Evolutionary conservation across 2,329 filamentous ascomycete species (phyloP).

Genomic region (Tolypocladium pustulatum): DNA sequence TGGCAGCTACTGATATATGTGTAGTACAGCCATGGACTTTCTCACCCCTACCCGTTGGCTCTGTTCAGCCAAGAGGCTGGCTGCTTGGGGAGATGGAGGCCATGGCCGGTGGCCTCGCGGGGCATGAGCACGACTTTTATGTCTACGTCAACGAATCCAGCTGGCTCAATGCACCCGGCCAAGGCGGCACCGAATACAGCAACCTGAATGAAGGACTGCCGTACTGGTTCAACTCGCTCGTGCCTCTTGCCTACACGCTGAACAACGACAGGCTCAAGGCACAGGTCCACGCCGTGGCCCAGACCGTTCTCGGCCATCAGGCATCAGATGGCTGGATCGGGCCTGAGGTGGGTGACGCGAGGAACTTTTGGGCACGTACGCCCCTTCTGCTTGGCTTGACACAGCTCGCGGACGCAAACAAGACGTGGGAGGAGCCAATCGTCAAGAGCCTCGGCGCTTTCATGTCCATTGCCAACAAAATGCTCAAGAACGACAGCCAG

Average conservation of each 20-base stretch:
- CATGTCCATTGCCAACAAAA: slow-evolving; percentile 36
- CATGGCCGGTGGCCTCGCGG: slow-evolving; percentile 39
- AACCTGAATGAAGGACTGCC: slow-evolving; percentile 44
- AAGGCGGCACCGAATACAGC: slow-evolving; percentile 41
- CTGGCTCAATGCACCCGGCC: slow-evolving; percentile 25
- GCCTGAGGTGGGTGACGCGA: slow-evolving; percentile 14
- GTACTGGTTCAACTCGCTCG: slow-evolving; percentile 51
- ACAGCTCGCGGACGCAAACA: slow-evolving; percentile 21
- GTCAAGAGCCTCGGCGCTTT: slow-evolving; percentile 9
- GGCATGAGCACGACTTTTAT: slow-evolving; percentile 44
- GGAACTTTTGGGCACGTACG: slow-evolving; percentile 20
- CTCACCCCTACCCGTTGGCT: slow-evolving; percentile 30
- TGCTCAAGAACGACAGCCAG: slow-evolving; percentile 41
- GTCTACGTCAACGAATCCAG: slow-evolving; percentile 36
- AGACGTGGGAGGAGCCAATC: slow-evolving; percentile 9
- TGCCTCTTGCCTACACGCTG: slow-evolving; percentile 42
- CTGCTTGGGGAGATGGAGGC: slow-evolving; percentile 37
- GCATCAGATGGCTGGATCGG: slow-evolving; percentile 43
- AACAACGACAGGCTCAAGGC: slow-evolving; percentile 29
- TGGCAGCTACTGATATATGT: neutral
- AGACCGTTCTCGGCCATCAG: slow-evolving; percentile 31
- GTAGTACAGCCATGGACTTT: slow-evolving; percentile 11
- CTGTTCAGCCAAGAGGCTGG: slow-evolving; percentile 40
- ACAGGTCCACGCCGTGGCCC: slow-evolving; percentile 26
- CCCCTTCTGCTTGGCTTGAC: slow-evolving; percentile 21